Percentiles rank a stretch among this genome's conserved stretches.
Conservation (phyloP, 768 basidiomycete species). For the Butyriboletus loyo region DNA sequence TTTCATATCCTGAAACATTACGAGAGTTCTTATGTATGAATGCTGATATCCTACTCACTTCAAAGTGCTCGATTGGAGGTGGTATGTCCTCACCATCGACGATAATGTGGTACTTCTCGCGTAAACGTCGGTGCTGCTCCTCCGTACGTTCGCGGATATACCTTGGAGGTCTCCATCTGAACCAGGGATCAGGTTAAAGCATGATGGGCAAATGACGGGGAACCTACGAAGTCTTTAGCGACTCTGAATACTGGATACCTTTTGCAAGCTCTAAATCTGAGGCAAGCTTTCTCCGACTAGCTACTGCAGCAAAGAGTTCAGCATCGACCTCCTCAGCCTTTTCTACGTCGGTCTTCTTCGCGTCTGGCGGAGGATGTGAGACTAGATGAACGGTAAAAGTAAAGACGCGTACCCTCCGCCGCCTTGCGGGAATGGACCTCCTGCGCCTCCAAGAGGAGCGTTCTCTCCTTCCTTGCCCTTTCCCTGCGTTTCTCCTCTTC, state of each 20-base stretch:
- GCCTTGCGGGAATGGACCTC: constrained; percentile 88
- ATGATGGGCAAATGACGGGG: neutral
- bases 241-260: constrained; percentile 87
- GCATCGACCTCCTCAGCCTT: constrained; percentile 87
- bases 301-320: constrained; percentile 88
- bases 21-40: constrained; percentile 6
- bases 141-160: constrained; percentile 71
- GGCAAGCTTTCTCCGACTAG: constrained; percentile 84
- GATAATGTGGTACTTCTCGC: constrained; percentile 91
- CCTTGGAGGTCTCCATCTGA: constrained; percentile 84
- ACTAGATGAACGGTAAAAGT: constrained; percentile 1
- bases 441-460: constrained; percentile 88
- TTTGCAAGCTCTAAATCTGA: constrained; percentile 92
- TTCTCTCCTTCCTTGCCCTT: constrained; percentile 77
- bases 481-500: constrained; percentile 78
- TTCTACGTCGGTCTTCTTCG: constrained; percentile 84
- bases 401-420: constrained; percentile 58
- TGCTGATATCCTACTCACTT: constrained; percentile 38
- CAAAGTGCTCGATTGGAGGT: constrained; percentile 88
- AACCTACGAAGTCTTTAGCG: constrained; percentile 74
- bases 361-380: constrained; percentile 47
- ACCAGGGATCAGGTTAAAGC: neutral
- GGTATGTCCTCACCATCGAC: constrained; percentile 94
- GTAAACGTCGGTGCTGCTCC: constrained; percentile 68
- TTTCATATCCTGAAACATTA: constrained; percentile 83